These are phyloP conservation scores for Condylostoma magnum DNA, from an alignment of 169 alveolate species.

Conservation along the genomic window DNA sequence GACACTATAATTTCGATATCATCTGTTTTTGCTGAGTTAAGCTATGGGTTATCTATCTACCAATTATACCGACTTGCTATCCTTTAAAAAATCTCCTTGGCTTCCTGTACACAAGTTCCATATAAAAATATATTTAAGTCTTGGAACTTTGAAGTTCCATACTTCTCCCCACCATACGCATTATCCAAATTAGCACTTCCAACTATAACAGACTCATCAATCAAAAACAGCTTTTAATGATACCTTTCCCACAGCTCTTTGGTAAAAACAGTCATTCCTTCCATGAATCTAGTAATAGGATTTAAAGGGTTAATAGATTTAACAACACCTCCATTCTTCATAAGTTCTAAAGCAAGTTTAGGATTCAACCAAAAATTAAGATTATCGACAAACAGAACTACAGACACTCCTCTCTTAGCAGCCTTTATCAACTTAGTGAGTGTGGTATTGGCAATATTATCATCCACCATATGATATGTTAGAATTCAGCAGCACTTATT, in stretches of 20 bases:
- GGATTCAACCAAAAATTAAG: conserved; percentile 48
- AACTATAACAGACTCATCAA: conserved; percentile 63
- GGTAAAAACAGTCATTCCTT: conserved; percentile 19
- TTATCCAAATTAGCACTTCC: conserved; percentile 65
- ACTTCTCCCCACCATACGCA: conserved; percentile 52
- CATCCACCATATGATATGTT: conserved; percentile 72
- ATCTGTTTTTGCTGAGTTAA: conserved; percentile 7
- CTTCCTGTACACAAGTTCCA: conserved; percentile 16
- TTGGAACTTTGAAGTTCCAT: conserved; percentile 52
- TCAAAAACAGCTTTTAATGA: conserved; percentile 69
- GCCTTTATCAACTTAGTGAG: conserved; percentile 62
- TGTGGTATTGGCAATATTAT: conserved; percentile 60
- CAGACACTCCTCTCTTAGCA: conserved; percentile 72
- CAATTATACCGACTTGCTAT: conserved; percentile 11
- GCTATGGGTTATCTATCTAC: neutral
- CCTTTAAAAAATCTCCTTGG: neutral
- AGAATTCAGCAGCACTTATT: conserved; percentile 51
- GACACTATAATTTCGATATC: conserved; percentile 38
- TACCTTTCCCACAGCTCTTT: conserved; percentile 61
- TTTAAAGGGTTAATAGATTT: conserved; percentile 56
- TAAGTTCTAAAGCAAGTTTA: conserved; percentile 35
- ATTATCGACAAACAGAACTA: conserved; percentile 67
- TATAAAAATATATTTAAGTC: conserved; percentile 52
- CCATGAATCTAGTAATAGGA: neutral
- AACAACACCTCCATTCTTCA: conserved; percentile 60